phyloP scores from a whole-genome alignment of 352 stramenopile genomes.

The Pythium brachiatum region DNA sequence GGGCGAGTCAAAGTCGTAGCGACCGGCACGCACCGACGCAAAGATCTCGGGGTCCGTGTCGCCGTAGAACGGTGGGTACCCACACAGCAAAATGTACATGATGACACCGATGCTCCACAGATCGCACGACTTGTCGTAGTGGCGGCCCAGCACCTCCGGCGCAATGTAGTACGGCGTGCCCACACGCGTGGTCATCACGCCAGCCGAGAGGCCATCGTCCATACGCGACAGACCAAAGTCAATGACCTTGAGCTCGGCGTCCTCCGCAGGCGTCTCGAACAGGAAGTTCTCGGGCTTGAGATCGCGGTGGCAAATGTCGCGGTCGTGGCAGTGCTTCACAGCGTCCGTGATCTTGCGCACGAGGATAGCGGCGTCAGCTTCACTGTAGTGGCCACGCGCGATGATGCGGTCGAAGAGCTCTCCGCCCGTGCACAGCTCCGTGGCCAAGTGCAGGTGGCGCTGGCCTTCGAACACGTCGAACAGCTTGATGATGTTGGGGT shows the following conservation, averaged over 20 bases:
- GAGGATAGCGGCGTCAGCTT: conserved; percentile 93
- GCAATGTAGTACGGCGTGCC: conserved; percentile 96
- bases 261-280: conserved; percentile 88
- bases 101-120: conserved; percentile 97
- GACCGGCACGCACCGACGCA: conserved; percentile 65
- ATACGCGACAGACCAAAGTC: conserved; percentile 97
- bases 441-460: conserved; percentile 96
- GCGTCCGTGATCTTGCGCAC: conserved; percentile 96
- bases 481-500: conserved; percentile 99
- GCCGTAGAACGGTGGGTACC: conserved; percentile 96
- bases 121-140: conserved; percentile 96
- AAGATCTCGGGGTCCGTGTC: conserved; percentile 92
- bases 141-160: conserved; percentile 91
- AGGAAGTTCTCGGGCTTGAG: conserved; percentile 98
- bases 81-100: conserved; percentile 94
- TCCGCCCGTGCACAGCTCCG: conserved; percentile 96
- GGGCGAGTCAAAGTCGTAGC: conserved; percentile 85
- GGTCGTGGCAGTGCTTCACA: conserved; percentile 97
- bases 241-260: conserved; percentile 97
- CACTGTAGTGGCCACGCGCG: conserved; percentile 93
- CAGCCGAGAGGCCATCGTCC: conserved; percentile 77
- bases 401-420: conserved; percentile 96
- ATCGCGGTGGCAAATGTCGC: conserved; percentile 97
- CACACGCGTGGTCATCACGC: conserved; percentile 94
- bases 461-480: conserved; percentile 97